Evolutionary conservation across 2,329 filamentous ascomycete species (phyloP).

Genomic region (Lachnellula suecica): DNA sequence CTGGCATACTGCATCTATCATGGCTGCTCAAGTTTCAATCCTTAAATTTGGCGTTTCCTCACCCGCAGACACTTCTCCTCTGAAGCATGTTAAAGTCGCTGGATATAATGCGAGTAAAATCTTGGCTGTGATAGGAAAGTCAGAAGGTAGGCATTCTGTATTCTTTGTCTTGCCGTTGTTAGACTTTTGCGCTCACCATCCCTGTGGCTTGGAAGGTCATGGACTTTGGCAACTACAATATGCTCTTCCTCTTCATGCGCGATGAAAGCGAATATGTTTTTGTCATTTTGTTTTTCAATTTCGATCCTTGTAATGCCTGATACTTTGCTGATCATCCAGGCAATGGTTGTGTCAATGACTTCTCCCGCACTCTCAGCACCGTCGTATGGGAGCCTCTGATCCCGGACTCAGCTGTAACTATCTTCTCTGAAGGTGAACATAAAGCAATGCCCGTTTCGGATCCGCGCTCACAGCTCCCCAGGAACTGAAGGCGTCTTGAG

Average conservation of each 20-base stretch:
- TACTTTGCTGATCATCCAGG: conserved; percentile 15
- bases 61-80: conserved; percentile 31
- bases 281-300: not conserved
- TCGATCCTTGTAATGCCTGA: not conserved
- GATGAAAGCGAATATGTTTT: not conserved
- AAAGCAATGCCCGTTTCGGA: not conserved
- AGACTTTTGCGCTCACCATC: not conserved
- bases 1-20: conserved; percentile 4
- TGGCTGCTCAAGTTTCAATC: conserved; percentile 30
- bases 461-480: not conserved
- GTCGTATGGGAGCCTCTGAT: conserved; percentile 33
- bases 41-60: conserved; percentile 33
- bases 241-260: not conserved
- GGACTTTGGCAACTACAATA: too few species aligned
- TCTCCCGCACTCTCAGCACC: conserved; percentile 33
- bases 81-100: conserved; percentile 26
- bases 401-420: conserved; percentile 29
- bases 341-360: conserved; percentile 37
- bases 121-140: conserved; percentile 34
- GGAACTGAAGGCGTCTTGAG: conserved; percentile 33
- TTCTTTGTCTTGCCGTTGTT: not conserved
- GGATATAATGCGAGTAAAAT: conserved; percentile 31
- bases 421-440: conserved; percentile 30
- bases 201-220: too few species aligned
- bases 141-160: conserved; percentile 25